These are phyloP conservation scores for Discostella pseudostelligera DNA, from an alignment of 108 stramenopile species.

Conservation along the genomic window DNA sequence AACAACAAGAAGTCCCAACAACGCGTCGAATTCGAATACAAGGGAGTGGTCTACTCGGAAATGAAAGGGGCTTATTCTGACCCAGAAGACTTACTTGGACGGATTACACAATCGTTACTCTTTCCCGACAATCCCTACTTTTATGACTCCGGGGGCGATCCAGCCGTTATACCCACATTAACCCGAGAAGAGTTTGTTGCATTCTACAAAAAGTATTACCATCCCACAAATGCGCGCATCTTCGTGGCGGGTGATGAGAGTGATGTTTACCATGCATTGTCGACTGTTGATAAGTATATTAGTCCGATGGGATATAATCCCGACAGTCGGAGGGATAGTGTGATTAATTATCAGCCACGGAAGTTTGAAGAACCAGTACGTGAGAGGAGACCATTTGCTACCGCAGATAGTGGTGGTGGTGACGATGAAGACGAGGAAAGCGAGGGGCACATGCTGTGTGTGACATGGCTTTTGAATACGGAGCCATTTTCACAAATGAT, in stretches of 20 bases:
- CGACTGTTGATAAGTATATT: slow-evolving; percentile 50
- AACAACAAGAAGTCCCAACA: background rate
- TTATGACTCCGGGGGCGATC: slow-evolving; percentile 89
- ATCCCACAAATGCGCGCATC: slow-evolving; percentile 89
- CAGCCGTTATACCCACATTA: slow-evolving; percentile 76
- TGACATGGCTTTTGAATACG: slow-evolving; percentile 90
- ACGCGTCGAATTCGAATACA: slow-evolving; percentile 49
- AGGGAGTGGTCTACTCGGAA: slow-evolving; percentile 92
- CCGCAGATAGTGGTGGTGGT: slow-evolving; percentile 34
- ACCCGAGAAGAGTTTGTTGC: slow-evolving; percentile 78
- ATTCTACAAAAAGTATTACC: slow-evolving; percentile 89
- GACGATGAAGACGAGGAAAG: slow-evolving; percentile 11
- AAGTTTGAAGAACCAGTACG: slow-evolving; percentile 41
- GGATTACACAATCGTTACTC: slow-evolving; percentile 69
- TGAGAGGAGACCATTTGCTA: slow-evolving; percentile 52
- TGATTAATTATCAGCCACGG: slow-evolving; percentile 43
- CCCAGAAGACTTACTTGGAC: slow-evolving; percentile 73
- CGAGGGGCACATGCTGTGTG: slow-evolving; percentile 62
- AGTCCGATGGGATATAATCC: slow-evolving; percentile 53
- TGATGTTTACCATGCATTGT: slow-evolving; percentile 70
- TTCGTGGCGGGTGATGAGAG: slow-evolving; percentile 91
- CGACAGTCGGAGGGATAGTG: slow-evolving; percentile 34
- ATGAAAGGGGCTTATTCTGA: slow-evolving; percentile 92
- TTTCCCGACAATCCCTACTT: slow-evolving; percentile 89
- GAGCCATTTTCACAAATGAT: slow-evolving; percentile 62